phyloP scores from a whole-genome alignment of 148 eudicot species.

The Persicaria tinctoria region DNA sequence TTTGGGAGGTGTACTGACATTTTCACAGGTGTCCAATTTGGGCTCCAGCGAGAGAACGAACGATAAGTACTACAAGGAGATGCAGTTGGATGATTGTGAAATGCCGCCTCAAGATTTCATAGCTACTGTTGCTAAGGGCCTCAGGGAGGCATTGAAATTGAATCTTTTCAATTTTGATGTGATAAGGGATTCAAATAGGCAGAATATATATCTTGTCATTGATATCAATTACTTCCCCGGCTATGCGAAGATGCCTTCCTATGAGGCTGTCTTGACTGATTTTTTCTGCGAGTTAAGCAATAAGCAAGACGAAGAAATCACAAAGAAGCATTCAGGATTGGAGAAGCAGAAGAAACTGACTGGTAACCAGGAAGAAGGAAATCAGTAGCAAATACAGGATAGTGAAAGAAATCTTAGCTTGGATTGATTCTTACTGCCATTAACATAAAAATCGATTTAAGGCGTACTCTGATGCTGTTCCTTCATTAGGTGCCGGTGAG shows the following conservation, averaged over 20 bases:
- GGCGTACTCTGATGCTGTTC: not conserved
- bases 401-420: slow-evolving; percentile 5
- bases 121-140: slow-evolving; percentile 36
- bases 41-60: slow-evolving; percentile 33
- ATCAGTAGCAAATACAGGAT: slow-evolving; percentile 20
- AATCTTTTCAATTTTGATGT: slow-evolving; percentile 67
- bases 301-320: slow-evolving; percentile 16
- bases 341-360: not conserved
- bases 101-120: slow-evolving; percentile 55
- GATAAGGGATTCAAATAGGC: slow-evolving; percentile 50
- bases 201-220: slow-evolving; percentile 68
- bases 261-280: slow-evolving; percentile 54
- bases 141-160: slow-evolving; percentile 41
- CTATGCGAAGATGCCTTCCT: slow-evolving; percentile 74
- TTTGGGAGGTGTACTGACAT: slow-evolving; percentile 40
- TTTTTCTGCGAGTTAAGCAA: slow-evolving; percentile 60
- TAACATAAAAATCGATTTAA: not conserved
- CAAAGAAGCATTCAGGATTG: not conserved
- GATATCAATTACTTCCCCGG: slow-evolving; percentile 95
- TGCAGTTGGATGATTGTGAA: slow-evolving; percentile 45
- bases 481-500: slow-evolving; percentile 21
- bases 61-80: slow-evolving; percentile 39
- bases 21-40: slow-evolving; percentile 68
- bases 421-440: not conserved
- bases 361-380: slow-evolving; percentile 16